phyloP scores from a whole-genome alignment of 2,329 filamentous ascomycete genomes.

The Penicillium sp. region DNA sequence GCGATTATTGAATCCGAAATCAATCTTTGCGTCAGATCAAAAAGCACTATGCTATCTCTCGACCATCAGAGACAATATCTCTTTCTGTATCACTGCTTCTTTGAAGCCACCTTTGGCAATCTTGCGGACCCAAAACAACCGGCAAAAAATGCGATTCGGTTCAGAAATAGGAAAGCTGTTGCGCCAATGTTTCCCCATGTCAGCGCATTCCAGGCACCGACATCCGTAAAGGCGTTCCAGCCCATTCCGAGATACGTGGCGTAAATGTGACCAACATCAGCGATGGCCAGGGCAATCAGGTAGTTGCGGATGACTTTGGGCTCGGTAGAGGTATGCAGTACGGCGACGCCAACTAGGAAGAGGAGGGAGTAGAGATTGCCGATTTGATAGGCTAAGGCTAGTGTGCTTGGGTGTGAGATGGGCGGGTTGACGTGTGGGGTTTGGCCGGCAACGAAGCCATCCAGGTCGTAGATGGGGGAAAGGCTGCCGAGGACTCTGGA shows the following conservation, averaged over 20 bases:
- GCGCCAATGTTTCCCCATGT: slow-evolving; percentile 74
- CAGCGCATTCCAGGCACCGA: slow-evolving; percentile 68
- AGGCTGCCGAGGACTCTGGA: slow-evolving; percentile 63
- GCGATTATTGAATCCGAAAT: too few species aligned
- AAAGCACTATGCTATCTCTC: not conserved
- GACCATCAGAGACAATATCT: not conserved
- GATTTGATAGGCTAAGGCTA: slow-evolving; percentile 68
- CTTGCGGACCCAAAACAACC: slow-evolving; percentile 61
- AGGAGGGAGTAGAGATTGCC: slow-evolving; percentile 72
- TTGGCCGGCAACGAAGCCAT: slow-evolving; percentile 69
- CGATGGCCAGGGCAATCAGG: slow-evolving; percentile 65
- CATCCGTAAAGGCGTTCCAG: slow-evolving; percentile 56
- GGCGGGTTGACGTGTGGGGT: slow-evolving; percentile 47
- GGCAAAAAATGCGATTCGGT: slow-evolving; percentile 61
- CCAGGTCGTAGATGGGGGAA: slow-evolving; percentile 59
- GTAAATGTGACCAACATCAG: slow-evolving; percentile 70
- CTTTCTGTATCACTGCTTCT: slow-evolving; percentile 44
- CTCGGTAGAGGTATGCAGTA: slow-evolving; percentile 68
- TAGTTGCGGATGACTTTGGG: slow-evolving; percentile 69
- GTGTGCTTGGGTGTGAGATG: slow-evolving; percentile 42
- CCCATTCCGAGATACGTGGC: slow-evolving; percentile 65
- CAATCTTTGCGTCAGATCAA: not conserved
- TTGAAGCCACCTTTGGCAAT: slow-evolving; percentile 25
- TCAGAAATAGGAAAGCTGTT: slow-evolving; percentile 63
- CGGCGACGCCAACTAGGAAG: slow-evolving; percentile 65